A percentile compares a stretch with the other conserved stretches of the same genome.
These are phyloP conservation scores for Acacia melanoxylon DNA, from an alignment of 306 rosid species.

Conservation along the genomic window DNA sequence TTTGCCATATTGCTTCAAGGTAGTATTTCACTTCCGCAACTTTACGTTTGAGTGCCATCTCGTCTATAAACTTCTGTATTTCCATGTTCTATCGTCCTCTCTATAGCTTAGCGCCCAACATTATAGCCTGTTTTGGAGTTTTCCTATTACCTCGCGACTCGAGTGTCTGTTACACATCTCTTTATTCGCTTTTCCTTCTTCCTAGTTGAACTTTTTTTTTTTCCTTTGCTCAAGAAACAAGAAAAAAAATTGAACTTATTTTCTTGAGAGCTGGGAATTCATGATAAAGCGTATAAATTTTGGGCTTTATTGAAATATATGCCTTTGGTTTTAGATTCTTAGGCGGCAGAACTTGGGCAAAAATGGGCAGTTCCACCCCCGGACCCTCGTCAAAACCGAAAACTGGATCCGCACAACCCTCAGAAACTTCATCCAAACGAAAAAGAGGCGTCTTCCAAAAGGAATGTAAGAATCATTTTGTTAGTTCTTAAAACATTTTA, in stretches of 20 bases:
- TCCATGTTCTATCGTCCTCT: neutral
- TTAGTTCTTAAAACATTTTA: neutral
- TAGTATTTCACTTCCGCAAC: neutral
- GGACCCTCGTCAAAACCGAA: slow-evolving; percentile 70
- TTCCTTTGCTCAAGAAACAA: too few species aligned
- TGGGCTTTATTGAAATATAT: neutral
- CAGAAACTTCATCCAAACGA: slow-evolving; percentile 82
- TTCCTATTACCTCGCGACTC: neutral
- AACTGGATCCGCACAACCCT: slow-evolving; percentile 72
- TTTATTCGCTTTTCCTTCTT: neutral
- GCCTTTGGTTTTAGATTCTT: neutral
- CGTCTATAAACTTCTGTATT: neutral
- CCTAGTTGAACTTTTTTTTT: neutral
- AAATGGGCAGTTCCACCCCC: slow-evolving; percentile 59
- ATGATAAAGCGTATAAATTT: too few species aligned
- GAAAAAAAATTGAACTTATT: too few species aligned
- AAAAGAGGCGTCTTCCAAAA: slow-evolving; percentile 89
- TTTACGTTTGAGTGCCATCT: neutral
- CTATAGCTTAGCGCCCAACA: neutral
- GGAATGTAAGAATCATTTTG: slow-evolving; percentile 51
- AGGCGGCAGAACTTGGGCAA: neutral
- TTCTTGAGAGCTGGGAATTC: too few species aligned
- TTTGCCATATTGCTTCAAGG: neutral
- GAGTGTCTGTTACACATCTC: neutral
- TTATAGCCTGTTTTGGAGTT: neutral